Conservation (phyloP, 2,329 filamentous ascomycete species). For the Diplodia scrobiculata region DNA sequence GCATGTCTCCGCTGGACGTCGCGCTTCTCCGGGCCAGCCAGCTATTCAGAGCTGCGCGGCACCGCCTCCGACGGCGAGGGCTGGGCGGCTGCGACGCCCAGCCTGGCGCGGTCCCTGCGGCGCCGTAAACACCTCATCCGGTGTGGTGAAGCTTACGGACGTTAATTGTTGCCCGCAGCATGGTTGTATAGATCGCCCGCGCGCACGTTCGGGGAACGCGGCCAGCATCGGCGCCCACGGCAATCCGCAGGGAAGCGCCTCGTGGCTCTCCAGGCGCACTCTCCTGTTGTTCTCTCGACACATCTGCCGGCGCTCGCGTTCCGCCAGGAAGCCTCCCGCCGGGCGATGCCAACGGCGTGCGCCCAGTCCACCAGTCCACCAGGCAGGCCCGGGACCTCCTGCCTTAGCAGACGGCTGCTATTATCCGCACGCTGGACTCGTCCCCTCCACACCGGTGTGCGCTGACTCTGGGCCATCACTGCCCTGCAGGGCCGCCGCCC, state of each 20-base stretch:
- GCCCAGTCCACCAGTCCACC: constrained; percentile 9
- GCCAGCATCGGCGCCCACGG: constrained; percentile 14
- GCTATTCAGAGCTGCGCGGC: background rate
- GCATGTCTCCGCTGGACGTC: background rate
- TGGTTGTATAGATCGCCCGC: constrained; percentile 25
- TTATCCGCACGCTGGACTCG: background rate
- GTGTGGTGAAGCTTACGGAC: constrained; percentile 24
- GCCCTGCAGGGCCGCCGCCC: constrained; percentile 16
- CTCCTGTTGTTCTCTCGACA: constrained; percentile 28
- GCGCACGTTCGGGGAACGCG: constrained; percentile 25
- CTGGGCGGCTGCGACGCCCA: constrained; percentile 2
- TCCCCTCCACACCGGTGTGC: constrained; percentile 21
- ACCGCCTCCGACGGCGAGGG: no score
- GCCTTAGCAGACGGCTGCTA: constrained; percentile 20
- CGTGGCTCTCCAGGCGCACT: constrained; percentile 1
- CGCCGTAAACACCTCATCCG: constrained; percentile 20
- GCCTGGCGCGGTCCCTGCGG: constrained; percentile 15
- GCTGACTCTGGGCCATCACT: constrained; percentile 24
- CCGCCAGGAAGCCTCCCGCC: background rate
- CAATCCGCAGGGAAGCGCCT: constrained; percentile 17
- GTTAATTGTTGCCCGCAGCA: constrained; percentile 16
- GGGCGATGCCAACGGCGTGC: background rate
- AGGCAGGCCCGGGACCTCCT: constrained; percentile 11
- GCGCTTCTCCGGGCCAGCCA: background rate
- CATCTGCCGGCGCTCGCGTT: constrained; percentile 5